Conservation (phyloP, 2,329 filamentous ascomycete genomes). For the Cercospora nicotianae region DNA sequence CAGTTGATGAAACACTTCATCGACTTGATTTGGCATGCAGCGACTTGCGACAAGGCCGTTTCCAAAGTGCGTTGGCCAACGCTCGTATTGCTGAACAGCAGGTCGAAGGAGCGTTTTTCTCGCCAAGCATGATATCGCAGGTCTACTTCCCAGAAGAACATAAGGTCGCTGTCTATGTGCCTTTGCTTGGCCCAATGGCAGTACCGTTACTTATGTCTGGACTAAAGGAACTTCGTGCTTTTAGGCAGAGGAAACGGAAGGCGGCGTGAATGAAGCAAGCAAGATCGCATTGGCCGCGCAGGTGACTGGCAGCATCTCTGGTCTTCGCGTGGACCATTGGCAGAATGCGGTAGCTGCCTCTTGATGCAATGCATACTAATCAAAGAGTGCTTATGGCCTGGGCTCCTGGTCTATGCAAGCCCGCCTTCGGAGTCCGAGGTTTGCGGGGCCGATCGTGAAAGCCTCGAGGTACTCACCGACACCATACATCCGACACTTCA, state of each 20-base stretch:
- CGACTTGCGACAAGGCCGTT: slow-evolving; percentile 61
- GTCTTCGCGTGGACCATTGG: background rate
- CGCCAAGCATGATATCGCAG: slow-evolving; percentile 96
- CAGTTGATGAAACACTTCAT: slow-evolving; percentile 74
- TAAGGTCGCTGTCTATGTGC: slow-evolving; percentile 94
- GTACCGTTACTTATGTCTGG: slow-evolving; percentile 77
- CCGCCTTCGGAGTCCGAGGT: background rate
- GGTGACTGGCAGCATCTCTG: background rate
- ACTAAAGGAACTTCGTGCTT: slow-evolving; percentile 10
- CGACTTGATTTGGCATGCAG: slow-evolving; percentile 77
- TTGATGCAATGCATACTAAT: background rate
- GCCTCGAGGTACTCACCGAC: background rate
- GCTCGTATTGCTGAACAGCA: slow-evolving; percentile 83
- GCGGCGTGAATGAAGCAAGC: background rate
- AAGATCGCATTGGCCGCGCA: background rate
- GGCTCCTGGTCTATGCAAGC: background rate
- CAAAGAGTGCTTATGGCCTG: background rate
- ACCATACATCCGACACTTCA: background rate
- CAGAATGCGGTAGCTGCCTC: background rate
- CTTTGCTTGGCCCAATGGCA: slow-evolving; percentile 83
- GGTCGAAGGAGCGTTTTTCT: slow-evolving; percentile 93
- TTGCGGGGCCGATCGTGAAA: background rate
- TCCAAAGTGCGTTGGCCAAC: slow-evolving; percentile 69
- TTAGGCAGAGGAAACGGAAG: slow-evolving; percentile 9
- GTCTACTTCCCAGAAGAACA: slow-evolving; percentile 99